Conservation (phyloP, 345 rosid genomes). For the Eutrema heterophyllum region DNA sequence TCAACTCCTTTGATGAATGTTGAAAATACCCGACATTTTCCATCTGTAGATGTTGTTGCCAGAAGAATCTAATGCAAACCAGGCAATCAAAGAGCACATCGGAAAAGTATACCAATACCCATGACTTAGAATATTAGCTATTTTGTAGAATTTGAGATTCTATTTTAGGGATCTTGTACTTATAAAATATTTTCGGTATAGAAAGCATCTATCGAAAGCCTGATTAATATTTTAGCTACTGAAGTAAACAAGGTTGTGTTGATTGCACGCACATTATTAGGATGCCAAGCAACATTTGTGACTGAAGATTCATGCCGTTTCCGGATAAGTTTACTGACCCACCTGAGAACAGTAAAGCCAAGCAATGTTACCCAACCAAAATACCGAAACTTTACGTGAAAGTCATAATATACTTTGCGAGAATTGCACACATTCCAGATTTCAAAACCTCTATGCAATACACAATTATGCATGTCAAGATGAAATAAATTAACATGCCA, state of each 20-base stretch:
- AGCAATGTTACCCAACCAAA: constrained; percentile 18
- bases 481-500: neutral
- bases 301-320: constrained; percentile 90
- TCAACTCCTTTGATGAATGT: constrained; percentile 99
- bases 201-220: neutral
- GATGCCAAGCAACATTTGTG: constrained; percentile 97
- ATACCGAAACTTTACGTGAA: neutral
- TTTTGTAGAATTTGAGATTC: neutral
- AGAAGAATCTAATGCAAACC: constrained; percentile 60
- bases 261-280: constrained; percentile 69
- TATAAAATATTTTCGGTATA: neutral
- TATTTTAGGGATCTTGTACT: neutral
- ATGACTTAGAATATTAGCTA: neutral
- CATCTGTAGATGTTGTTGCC: constrained; percentile 96
- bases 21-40: constrained; percentile 93
- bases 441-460: neutral
- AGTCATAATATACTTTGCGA: neutral
- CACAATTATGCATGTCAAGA: neutral
- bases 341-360: constrained; percentile 52
- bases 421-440: neutral
- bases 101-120: neutral
- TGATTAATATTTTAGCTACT: neutral
- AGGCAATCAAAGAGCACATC: constrained; percentile 9
- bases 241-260: neutral
- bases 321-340: constrained; percentile 98